A percentile compares a stretch with the other conserved stretches of the same genome.
phyloP scores from a whole-genome alignment of 768 basidiomycete species.

The Rhodosporidiobolus sp. region DNA sequence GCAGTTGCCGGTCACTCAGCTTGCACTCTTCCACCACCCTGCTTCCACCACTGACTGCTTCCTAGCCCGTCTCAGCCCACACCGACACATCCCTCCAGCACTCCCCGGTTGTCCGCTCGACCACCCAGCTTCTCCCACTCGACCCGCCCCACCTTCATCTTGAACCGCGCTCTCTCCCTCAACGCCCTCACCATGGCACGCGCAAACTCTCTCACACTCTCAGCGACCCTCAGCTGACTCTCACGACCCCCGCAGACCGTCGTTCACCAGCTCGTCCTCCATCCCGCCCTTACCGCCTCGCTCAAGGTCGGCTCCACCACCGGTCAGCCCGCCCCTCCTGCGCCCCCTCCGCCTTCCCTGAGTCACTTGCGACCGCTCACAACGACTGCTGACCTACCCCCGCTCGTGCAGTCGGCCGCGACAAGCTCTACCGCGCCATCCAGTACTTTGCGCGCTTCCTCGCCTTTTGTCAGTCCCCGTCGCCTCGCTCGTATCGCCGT shows the following conservation, averaged over 20 bases:
- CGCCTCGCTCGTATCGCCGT: too few relatives aligned
- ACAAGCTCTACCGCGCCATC: constrained; percentile 89
- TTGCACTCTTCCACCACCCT: neutral
- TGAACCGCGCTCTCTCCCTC: neutral
- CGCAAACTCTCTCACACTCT: too few relatives aligned
- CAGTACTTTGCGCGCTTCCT: constrained; percentile 89
- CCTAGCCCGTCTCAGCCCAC: neutral
- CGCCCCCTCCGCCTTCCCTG: neutral
- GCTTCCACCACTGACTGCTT: neutral
- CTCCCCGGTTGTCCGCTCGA: neutral
- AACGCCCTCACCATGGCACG: neutral
- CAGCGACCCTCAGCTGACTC: neutral
- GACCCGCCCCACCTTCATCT: neutral
- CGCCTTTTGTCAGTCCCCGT: constrained; percentile 60
- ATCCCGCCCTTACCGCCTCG: constrained; percentile 71
- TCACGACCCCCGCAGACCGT: constrained; percentile 23
- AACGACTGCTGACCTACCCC: neutral
- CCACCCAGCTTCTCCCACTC: neutral
- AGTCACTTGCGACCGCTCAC: neutral
- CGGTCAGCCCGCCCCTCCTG: constrained; percentile 8
- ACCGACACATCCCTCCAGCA: neutral
- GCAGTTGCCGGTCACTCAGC: neutral
- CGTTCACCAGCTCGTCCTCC: constrained; percentile 65
- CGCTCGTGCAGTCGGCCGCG: constrained; percentile 61
- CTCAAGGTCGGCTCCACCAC: constrained; percentile 78